These are phyloP conservation scores for Neopestalotiopsis rosae DNA, from an alignment of 2,329 filamentous ascomycete genomes.

Conservation along the genomic window DNA sequence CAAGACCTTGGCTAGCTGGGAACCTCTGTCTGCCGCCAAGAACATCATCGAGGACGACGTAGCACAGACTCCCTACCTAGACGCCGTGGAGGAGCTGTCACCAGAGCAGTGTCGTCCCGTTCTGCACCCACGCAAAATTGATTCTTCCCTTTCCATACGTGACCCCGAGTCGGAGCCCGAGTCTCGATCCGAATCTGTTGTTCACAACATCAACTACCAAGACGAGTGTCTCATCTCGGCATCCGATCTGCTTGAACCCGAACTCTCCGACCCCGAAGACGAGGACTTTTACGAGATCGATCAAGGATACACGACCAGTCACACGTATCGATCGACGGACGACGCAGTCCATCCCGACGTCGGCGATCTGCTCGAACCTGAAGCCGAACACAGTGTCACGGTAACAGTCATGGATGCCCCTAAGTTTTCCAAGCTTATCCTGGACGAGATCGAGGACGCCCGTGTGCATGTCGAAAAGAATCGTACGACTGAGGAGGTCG, in stretches of 20 bases:
- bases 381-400: constrained; percentile 41
- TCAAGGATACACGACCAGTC: constrained; percentile 78
- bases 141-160: constrained; percentile 16
- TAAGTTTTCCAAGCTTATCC: constrained; percentile 69
- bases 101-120: constrained; percentile 24
- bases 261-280: constrained; percentile 68
- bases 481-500: constrained; percentile 74
- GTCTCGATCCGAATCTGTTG: constrained; percentile 6
- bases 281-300: constrained; percentile 63
- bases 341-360: constrained; percentile 51
- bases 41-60: constrained; percentile 38
- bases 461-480: constrained; percentile 70
- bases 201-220: constrained; percentile 2
- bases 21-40: constrained; percentile 10
- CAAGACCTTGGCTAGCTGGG: constrained; percentile 14
- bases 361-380: constrained; percentile 7
- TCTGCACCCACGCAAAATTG: constrained; percentile 18
- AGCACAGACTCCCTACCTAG: constrained; percentile 49
- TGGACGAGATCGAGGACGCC: constrained; percentile 73
- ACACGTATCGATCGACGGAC: constrained; percentile 77
- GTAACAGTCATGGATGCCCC: constrained; percentile 71
- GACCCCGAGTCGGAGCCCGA: constrained; percentile 21
- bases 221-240: constrained; percentile 24
- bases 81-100: constrained; percentile 49
- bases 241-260: constrained; percentile 41